Conservation (phyloP, 2,329 filamentous ascomycete genomes). For the Penicillium sp. region DNA sequence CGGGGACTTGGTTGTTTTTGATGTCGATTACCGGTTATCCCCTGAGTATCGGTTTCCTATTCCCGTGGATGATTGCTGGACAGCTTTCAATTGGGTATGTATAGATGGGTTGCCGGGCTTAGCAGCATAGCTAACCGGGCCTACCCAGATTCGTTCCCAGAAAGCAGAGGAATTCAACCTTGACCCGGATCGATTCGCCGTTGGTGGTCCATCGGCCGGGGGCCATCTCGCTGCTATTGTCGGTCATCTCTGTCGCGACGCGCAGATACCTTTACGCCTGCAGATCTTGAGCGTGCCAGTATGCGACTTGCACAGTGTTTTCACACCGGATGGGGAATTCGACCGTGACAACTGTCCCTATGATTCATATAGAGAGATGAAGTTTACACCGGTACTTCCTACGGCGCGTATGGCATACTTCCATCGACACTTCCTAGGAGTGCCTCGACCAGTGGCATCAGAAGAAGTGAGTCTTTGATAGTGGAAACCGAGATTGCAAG, state of each 20-base stretch:
- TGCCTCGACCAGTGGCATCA: conserved; percentile 33
- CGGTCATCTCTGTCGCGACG: conserved; percentile 38
- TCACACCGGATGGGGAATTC: conserved; percentile 35
- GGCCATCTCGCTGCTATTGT: conserved; percentile 40
- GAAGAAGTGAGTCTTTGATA: conserved; percentile 28
- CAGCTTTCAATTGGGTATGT: conserved; percentile 38
- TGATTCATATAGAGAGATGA: conserved; percentile 39
- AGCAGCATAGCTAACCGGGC: background rate
- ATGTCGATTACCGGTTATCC: conserved; percentile 44
- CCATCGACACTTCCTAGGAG: conserved; percentile 37
- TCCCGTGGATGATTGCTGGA: conserved; percentile 39
- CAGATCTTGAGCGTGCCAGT: conserved; percentile 39
- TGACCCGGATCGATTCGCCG: conserved; percentile 32
- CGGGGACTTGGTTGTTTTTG: conserved; percentile 41
- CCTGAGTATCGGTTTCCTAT: conserved; percentile 40
- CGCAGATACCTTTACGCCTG: conserved; percentile 32
- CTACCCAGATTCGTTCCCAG: conserved; percentile 27
- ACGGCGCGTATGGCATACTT: conserved; percentile 40
- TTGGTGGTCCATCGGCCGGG: conserved; percentile 41
- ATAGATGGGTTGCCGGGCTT: background rate
- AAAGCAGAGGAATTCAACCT: conserved; percentile 35
- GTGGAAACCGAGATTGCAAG: background rate
- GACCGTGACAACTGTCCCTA: conserved; percentile 37
- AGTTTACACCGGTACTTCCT: conserved; percentile 35
- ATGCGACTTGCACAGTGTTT: conserved; percentile 35